Evolutionary conservation across 176 grass and related monocot genomes (phyloP).

Genomic region (Calamus simplicifolius): DNA sequence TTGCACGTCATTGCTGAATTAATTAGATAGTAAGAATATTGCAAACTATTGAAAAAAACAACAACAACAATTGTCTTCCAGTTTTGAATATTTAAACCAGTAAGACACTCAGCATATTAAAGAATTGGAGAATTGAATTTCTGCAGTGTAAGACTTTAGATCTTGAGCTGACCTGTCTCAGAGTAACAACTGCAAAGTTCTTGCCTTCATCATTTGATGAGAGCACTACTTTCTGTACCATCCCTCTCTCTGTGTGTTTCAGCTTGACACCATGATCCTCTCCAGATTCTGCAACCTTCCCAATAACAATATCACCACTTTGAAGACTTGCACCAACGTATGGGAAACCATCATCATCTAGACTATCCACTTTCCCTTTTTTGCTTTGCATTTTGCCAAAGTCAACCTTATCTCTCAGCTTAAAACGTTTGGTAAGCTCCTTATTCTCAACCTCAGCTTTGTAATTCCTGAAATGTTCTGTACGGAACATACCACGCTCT

Average conservation of each 20-base stretch:
- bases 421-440: conserved; percentile 39
- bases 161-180: conserved; percentile 65
- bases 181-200: conserved; percentile 77
- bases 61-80: too few species aligned
- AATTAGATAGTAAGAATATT: too few species aligned
- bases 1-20: too few species aligned
- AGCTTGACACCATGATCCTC: conserved; percentile 86
- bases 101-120: too few species aligned
- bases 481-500: conserved; percentile 90
- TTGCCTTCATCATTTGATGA: conserved; percentile 94
- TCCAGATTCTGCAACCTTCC: conserved; percentile 74
- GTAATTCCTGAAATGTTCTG: conserved; percentile 74
- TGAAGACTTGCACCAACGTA: conserved; percentile 87
- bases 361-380: conserved; percentile 81
- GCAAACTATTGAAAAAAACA: too few species aligned
- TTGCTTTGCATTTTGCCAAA: conserved; percentile 94
- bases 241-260: conserved; percentile 95
- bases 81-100: too few species aligned
- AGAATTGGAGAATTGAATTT: too few species aligned
- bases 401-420: conserved; percentile 61
- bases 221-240: conserved; percentile 86
- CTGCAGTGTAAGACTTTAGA: background rate
- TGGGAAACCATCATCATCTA: conserved; percentile 92
- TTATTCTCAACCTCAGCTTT: conserved; percentile 88
- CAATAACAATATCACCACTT: conserved; percentile 84